phyloP scores from a whole-genome alignment of 1,284 basidiomycete species.

The Malassezia equina region DNA sequence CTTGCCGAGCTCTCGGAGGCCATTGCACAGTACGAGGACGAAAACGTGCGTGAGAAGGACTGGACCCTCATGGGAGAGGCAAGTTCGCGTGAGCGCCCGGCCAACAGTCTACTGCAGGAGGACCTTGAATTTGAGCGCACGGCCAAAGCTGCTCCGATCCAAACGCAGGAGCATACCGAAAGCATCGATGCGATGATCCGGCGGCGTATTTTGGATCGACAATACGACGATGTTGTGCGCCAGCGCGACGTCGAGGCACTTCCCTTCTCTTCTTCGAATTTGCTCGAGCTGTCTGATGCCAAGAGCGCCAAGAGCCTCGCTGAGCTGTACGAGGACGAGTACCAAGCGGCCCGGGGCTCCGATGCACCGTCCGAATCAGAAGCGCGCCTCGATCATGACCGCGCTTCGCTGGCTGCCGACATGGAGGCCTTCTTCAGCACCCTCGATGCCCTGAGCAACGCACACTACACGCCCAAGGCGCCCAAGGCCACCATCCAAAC shows the following conservation, averaged over 20 bases:
- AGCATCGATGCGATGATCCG: slow-evolving; percentile 85
- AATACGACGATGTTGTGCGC: slow-evolving; percentile 84
- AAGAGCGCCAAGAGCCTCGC: slow-evolving; percentile 64
- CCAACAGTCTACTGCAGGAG: slow-evolving; percentile 83
- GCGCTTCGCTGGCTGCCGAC: slow-evolving; percentile 67
- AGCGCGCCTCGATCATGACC: slow-evolving; percentile 76
- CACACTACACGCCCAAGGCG: slow-evolving; percentile 89
- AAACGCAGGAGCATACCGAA: slow-evolving; percentile 78
- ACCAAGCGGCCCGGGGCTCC: slow-evolving; percentile 58
- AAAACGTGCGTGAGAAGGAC: slow-evolving; percentile 59
- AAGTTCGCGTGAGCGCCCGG: slow-evolving; percentile 66
- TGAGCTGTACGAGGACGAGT: slow-evolving; percentile 93
- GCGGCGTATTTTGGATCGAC: slow-evolving; percentile 68
- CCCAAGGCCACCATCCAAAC: slow-evolving; percentile 83
- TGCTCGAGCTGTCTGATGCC: slow-evolving; percentile 79
- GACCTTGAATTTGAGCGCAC: slow-evolving; percentile 87
- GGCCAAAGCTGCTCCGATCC: slow-evolving; percentile 72
- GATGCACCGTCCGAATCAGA: slow-evolving; percentile 63
- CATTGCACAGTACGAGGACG: slow-evolving; percentile 53
- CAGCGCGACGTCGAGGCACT: slow-evolving; percentile 62
- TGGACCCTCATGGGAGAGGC: slow-evolving; percentile 93
- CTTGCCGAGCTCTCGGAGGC: slow-evolving; percentile 52
- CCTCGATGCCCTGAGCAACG: slow-evolving; percentile 84
- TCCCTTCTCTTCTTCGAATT: slow-evolving; percentile 71
- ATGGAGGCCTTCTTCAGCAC: slow-evolving; percentile 83